Percentiles rank a stretch among this genome's conserved stretches.
These are phyloP conservation scores for Fusarium setosum DNA, from an alignment of 2,329 filamentous ascomycete species.

Conservation along the genomic window DNA sequence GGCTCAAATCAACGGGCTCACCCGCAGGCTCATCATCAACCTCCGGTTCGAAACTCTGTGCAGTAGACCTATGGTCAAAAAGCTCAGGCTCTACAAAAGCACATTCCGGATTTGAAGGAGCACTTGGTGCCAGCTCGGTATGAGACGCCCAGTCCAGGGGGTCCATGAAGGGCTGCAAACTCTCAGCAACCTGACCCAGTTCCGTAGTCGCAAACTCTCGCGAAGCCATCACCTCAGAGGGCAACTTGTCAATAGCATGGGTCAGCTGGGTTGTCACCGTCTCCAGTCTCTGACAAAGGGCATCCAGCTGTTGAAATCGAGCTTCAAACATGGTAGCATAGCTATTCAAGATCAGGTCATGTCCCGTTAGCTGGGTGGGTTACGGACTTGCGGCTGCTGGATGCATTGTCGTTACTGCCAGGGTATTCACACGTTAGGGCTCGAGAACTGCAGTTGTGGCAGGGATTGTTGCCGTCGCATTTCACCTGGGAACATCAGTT, in stretches of 20 bases:
- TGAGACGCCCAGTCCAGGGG: not conserved
- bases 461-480: slow-evolving; percentile 20
- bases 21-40: not conserved
- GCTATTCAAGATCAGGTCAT: not conserved
- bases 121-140: not conserved
- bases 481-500: slow-evolving; percentile 5
- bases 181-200: not conserved
- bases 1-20: not conserved
- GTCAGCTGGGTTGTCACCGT: not conserved
- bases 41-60: not conserved
- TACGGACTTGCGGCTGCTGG: slow-evolving; percentile 11
- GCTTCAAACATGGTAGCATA: not conserved
- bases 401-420: slow-evolving; percentile 19
- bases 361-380: not conserved
- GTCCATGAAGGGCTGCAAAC: not conserved
- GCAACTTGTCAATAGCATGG: not conserved
- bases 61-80: too few species aligned
- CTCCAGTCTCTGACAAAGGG: not conserved
- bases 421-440: slow-evolving; percentile 13
- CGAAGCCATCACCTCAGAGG: not conserved
- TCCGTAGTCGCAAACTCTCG: not conserved
- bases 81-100: not conserved
- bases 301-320: not conserved
- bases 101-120: not conserved
- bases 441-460: slow-evolving; percentile 17